Percentiles rank a stretch among this genome's conserved stretches.
Evolutionary conservation across 495 filamentous ascomycete species (phyloP).

Genomic region (Trichoderma virens): DNA sequence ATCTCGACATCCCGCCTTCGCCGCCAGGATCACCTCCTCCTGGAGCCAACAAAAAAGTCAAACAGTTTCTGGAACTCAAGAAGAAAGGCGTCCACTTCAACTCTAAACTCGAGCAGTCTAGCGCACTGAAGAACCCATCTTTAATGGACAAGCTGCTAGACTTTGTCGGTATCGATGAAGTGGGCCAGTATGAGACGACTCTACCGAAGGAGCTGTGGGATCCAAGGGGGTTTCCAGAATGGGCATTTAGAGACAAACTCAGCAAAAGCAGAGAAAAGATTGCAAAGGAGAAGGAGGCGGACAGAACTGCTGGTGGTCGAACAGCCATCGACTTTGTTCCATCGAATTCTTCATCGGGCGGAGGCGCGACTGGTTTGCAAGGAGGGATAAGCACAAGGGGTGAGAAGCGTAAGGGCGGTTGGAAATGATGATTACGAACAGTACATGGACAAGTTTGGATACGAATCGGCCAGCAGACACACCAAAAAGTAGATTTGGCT

Average conservation of each 20-base stretch:
- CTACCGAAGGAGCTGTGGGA: conserved; percentile 62
- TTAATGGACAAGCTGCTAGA: conserved; percentile 70
- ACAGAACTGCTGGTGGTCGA: conserved; percentile 47
- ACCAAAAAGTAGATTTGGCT: background rate
- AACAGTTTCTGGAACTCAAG: conserved; percentile 78
- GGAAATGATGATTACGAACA: conserved; percentile 6
- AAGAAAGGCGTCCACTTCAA: conserved; percentile 88
- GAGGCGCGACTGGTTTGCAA: conserved; percentile 6
- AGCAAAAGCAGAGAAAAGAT: conserved; percentile 55
- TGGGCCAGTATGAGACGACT: conserved; percentile 65
- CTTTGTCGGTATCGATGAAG: conserved; percentile 64
- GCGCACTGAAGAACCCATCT: conserved; percentile 72
- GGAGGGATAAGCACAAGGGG: conserved; percentile 1
- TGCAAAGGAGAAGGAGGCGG: conserved; percentile 51
- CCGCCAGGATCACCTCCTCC: conserved; percentile 68
- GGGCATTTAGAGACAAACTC: conserved; percentile 69
- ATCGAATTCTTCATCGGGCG: conserved; percentile 24
- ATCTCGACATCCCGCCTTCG: conserved; percentile 75
- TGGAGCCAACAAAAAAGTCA: conserved; percentile 62
- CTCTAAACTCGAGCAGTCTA: conserved; percentile 60
- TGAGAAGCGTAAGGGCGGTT: conserved; percentile 5
- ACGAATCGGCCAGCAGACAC: background rate
- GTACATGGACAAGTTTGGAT: background rate
- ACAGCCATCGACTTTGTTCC: conserved; percentile 69
- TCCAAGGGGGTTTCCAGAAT: conserved; percentile 53